These are phyloP conservation scores for Lasiodiplodia hormozganensis DNA, from an alignment of 2,329 filamentous ascomycete genomes.

Conservation along the genomic window DNA sequence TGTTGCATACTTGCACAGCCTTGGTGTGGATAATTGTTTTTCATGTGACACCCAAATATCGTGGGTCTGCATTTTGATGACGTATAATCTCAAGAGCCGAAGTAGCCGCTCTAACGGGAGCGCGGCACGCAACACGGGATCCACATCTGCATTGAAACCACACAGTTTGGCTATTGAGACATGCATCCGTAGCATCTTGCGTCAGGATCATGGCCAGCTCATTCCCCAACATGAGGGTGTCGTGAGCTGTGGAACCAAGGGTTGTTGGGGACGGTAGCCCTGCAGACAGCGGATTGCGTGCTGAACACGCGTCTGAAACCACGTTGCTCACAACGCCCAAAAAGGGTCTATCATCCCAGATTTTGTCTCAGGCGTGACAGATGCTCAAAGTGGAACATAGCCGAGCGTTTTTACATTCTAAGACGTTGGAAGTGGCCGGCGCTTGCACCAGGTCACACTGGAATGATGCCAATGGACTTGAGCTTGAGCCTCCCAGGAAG, in stretches of 20 bases:
- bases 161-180: neutral
- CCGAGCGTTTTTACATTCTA: slow-evolving; percentile 19
- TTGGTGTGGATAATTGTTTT: neutral
- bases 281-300: neutral
- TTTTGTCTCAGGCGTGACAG: slow-evolving; percentile 3
- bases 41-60: neutral
- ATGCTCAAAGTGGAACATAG: neutral
- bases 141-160: neutral
- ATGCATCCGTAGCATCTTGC: neutral
- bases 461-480: neutral
- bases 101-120: neutral
- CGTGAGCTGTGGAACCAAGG: slow-evolving; percentile 11
- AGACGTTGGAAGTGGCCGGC: neutral
- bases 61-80: neutral
- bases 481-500: neutral
- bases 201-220: neutral
- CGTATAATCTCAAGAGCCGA: neutral
- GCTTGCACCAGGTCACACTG: neutral
- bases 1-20: neutral
- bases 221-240: slow-evolving; percentile 2
- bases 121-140: neutral
- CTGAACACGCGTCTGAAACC: slow-evolving; percentile 13
- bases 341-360: neutral
- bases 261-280: neutral
- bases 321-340: neutral